Evolutionary conservation across 768 basidiomycete genomes (phyloP), one percentile per base, ranked within the genome.

Genomic region (Suillus ampliporus): DNA sequence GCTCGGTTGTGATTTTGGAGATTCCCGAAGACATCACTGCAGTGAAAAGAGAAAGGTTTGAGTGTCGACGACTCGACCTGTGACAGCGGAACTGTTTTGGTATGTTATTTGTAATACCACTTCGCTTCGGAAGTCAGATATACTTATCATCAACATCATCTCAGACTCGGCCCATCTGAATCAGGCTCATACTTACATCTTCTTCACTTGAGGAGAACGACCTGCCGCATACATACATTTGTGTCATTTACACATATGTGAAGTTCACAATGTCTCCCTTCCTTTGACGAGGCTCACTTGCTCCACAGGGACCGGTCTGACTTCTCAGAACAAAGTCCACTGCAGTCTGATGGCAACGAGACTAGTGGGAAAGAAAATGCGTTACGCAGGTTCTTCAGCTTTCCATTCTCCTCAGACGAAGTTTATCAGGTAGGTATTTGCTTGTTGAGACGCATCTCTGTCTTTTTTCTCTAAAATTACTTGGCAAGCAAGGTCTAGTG

Each of bases 401-500:
- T 84, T 69, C 81, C 83, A 37, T 91, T 91, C 68, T 74, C 78
- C 19, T 75, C 80, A 23, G 89, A 91, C 66, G 80, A 82, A 40
- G 76, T 74, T 2, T 91, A 86, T 65, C 84, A 89, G 82, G 89
- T 89, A 70, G 56, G 77, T 48, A n/a, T 2, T 19, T 57, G n/a
- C 34, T 14, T 63, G 9, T 21, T 40, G 37, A 21, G 35, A 26
- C 17, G 14, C 23, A 14, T 21, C 35, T 31, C 28, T 41, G 21
- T 43, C 17, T 57, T 64, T 8, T 59, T 65, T 28, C 71, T 54
- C 62, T 57, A 41, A 60, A 58, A 47, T 58, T 26, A 40, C 65
- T 59, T 64, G 67, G 65, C 68, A 83, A 91, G 89, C 84, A 86
- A 84, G 90, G 90, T 67, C 76, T 91, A 46, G 80, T 81, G 63